Percentiles rank a stretch among this genome's conserved stretches.
Conservation (phyloP, 176 grass and related monocot genomes). For the Chrysopogon serrulatus region DNA sequence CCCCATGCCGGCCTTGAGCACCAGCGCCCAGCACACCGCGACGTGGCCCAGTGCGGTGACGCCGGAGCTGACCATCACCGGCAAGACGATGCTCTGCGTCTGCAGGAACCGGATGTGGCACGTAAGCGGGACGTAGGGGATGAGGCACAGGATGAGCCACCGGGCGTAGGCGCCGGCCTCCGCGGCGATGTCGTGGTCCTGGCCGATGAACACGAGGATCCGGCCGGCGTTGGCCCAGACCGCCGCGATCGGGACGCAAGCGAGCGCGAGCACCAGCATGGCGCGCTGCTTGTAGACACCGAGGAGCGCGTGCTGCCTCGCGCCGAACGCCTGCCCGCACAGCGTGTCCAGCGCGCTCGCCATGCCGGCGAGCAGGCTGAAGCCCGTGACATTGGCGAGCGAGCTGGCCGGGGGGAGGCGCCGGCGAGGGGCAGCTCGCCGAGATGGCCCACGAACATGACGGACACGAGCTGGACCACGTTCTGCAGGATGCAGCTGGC, state of each 20-base stretch:
- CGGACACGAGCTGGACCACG: background rate
- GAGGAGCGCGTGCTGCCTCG: constrained; percentile 5
- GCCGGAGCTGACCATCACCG: constrained; percentile 23
- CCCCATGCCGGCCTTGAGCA: background rate
- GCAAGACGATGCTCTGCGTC: constrained; percentile 35
- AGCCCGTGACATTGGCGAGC: constrained; percentile 4
- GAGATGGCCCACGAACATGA: background rate
- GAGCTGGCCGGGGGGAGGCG: background rate
- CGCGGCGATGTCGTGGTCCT: constrained; percentile 48
- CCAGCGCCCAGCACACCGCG: background rate
- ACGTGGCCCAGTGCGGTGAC: background rate
- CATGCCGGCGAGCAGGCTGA: constrained; percentile 30
- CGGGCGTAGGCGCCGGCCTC: constrained; percentile 60
- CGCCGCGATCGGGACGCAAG: background rate
- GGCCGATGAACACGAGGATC: constrained; percentile 29
- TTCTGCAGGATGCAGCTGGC: constrained; percentile 2
- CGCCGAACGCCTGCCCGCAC: constrained; percentile 54
- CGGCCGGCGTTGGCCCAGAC: background rate
- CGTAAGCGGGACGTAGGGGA: constrained; percentile 54
- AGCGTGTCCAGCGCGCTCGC: constrained; percentile 49
- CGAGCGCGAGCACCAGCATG: background rate
- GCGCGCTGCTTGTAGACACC: background rate
- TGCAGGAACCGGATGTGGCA: constrained; percentile 51
- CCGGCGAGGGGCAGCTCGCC: constrained; percentile 1
- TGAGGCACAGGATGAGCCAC: constrained; percentile 63